Percentiles rank a stretch among this genome's conserved stretches.
Conservation (phyloP, 2,329 filamentous ascomycete genomes). For the Fusarium cyanostomum region DNA sequence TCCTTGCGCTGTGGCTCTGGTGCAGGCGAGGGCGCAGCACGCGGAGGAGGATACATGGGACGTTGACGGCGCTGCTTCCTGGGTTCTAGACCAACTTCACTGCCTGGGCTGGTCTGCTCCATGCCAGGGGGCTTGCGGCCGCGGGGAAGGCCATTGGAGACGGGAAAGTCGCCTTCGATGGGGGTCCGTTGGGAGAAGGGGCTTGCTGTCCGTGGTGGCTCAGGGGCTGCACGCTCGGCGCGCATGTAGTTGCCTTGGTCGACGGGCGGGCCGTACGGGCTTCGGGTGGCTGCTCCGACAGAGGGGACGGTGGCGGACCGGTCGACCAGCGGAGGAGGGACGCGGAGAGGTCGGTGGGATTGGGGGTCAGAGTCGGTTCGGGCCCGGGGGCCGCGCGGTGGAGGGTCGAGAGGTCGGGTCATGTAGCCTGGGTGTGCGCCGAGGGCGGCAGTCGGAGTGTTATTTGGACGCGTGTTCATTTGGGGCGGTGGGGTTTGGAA, state of each 20-base stretch:
- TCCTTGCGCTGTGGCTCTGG: constrained; percentile 2
- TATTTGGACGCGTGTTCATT: constrained; percentile 18
- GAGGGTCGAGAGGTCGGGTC: constrained; percentile 37
- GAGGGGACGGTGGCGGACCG: constrained; percentile 17
- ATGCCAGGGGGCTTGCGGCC: constrained; percentile 42
- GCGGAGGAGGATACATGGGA: constrained; percentile 36
- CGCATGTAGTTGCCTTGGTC: constrained; percentile 37
- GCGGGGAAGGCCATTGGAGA: constrained; percentile 49
- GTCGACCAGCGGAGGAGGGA: constrained; percentile 34
- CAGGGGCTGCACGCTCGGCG: constrained; percentile 21
- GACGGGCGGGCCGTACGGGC: constrained; percentile 37
- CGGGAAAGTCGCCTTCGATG: constrained; percentile 48
- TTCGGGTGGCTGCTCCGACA: constrained; percentile 20
- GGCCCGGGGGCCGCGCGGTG: constrained; percentile 42
- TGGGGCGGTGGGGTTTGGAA: constrained; percentile 25
- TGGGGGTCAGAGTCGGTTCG: constrained; percentile 40
- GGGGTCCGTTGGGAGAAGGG: constrained; percentile 40
- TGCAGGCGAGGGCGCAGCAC: constrained; percentile 13
- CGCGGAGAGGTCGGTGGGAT: constrained; percentile 37
- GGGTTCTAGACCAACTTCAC: constrained; percentile 28
- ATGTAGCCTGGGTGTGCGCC: constrained; percentile 29
- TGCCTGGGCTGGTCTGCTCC: constrained; percentile 9
- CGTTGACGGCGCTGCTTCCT: constrained; percentile 37
- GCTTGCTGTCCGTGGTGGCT: constrained; percentile 38
- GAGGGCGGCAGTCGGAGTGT: constrained; percentile 6